phyloP scores from a whole-genome alignment of 441 rosid species.

The Flueggea neowawraea region DNA sequence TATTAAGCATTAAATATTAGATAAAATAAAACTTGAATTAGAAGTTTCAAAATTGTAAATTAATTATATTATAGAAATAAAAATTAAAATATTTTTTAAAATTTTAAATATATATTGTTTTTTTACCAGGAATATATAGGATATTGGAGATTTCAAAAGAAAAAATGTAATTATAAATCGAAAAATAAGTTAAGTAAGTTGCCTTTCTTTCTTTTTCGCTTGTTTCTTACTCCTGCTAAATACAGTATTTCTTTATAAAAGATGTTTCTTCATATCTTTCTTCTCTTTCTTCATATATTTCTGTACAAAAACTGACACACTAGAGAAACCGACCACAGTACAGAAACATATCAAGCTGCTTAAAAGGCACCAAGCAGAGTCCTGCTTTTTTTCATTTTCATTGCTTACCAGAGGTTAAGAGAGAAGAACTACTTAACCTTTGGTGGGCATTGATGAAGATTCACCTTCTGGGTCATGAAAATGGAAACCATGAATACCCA shows the following conservation, averaged over 20 bases:
- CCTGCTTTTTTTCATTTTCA: background rate
- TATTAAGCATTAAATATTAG: no score
- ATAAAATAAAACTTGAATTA: no score
- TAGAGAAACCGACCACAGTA: slow-evolving; percentile 6
- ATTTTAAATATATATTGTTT: no score
- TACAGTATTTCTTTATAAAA: no score
- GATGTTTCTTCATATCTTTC: no score
- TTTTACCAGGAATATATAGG: no score
- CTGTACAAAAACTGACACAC: slow-evolving; percentile 24
- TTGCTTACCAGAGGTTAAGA: slow-evolving; percentile 5
- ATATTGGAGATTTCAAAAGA: background rate
- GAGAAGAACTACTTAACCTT: slow-evolving; percentile 5
- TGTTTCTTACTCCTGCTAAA: no score
- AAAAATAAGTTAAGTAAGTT: background rate
- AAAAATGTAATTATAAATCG: background rate
- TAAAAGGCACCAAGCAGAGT: no score
- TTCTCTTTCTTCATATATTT: slow-evolving; percentile 6
- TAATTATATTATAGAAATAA: no score
- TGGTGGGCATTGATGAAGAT: slow-evolving; percentile 47
- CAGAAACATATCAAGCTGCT: background rate
- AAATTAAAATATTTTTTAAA: no score
- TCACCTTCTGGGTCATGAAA: slow-evolving; percentile 25
- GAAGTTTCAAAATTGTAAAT: no score
- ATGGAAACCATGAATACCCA: slow-evolving; percentile 52
- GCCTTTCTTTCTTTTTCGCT: background rate